Percentiles rank a stretch among this genome's conserved stretches.
These are phyloP conservation scores for Vicia villosa DNA, from an alignment of 306 rosid genomes.

Conservation along the genomic window DNA sequence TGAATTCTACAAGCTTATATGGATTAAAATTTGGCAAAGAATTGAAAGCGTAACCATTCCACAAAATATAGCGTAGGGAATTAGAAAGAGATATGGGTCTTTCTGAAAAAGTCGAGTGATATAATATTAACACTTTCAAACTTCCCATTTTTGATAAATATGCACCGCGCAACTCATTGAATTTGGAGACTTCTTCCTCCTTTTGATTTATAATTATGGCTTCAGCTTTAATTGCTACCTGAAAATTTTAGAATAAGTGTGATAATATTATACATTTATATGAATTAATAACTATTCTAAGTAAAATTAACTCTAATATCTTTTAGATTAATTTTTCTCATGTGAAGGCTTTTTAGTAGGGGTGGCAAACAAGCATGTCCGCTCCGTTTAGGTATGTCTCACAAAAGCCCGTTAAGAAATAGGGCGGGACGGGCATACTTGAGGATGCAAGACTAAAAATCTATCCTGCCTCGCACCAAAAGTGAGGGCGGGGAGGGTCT, in stretches of 20 bases:
- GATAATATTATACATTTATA: not conserved
- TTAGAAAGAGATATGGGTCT: not conserved
- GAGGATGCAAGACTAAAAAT: too few species aligned
- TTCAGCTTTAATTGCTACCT: not conserved
- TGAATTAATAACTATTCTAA: not conserved
- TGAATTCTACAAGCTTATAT: not conserved
- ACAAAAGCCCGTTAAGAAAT: too few species aligned
- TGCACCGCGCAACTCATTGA: not conserved
- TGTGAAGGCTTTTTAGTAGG: too few species aligned
- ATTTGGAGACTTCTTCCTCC: not conserved
- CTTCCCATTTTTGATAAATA: not conserved
- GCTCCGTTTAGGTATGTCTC: too few species aligned
- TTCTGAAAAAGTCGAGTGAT: not conserved
- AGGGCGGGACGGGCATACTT: too few species aligned
- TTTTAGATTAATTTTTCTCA: too few species aligned
- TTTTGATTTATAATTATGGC: conserved; percentile 8
- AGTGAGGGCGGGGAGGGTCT: too few species aligned
- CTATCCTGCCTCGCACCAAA: too few species aligned
- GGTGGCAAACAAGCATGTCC: too few species aligned
- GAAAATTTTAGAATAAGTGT: not conserved
- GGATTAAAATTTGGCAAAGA: conserved; percentile 19
- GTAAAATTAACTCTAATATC: too few species aligned
- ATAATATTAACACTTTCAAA: conserved; percentile 8
- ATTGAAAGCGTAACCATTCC: conserved; percentile 15
- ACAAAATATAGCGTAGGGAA: not conserved